These are phyloP conservation scores for Penicillium sp. DNA, from an alignment of 2,329 filamentous ascomycete genomes.

Conservation along the genomic window DNA sequence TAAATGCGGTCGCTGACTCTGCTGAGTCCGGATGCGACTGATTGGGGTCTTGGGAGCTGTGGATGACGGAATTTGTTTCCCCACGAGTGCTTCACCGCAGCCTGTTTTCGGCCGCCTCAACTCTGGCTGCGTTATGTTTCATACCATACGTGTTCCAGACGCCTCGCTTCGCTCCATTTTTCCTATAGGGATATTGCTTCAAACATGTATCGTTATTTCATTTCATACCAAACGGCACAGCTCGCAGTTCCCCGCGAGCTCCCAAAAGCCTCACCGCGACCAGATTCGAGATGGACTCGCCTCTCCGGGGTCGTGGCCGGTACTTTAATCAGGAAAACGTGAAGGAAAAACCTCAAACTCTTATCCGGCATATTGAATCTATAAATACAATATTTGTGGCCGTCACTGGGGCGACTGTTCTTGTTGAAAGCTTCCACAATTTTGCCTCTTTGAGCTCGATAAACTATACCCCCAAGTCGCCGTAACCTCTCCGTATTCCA, in stretches of 20 bases:
- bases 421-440: constrained; percentile 3
- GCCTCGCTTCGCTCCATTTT: background rate
- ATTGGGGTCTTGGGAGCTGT: constrained; percentile 13
- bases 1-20: background rate
- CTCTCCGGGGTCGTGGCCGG: constrained; percentile 28
- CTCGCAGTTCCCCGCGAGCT: background rate
- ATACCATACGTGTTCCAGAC: constrained; percentile 16
- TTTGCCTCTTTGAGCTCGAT: background rate
- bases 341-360: constrained; percentile 12
- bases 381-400: constrained; percentile 18
- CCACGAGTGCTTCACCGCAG: constrained; percentile 39
- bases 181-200: background rate
- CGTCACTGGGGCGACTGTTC: background rate
- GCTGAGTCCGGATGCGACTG: constrained; percentile 3
- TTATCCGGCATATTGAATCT: constrained; percentile 5
- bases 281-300: constrained; percentile 28
- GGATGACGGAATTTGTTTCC: constrained; percentile 20
- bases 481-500: constrained; percentile 3
- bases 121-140: constrained; percentile 14
- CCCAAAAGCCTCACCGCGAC: constrained; percentile 37
- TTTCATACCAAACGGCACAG: constrained; percentile 3
- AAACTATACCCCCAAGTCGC: constrained; percentile 10
- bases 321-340: constrained; percentile 12
- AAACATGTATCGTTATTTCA: background rate
- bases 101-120: constrained; percentile 35